Percentiles rank a stretch among this genome's conserved stretches.
phyloP scores from a whole-genome alignment of 148 eudicot species.

The Suaeda aralocaspica region DNA sequence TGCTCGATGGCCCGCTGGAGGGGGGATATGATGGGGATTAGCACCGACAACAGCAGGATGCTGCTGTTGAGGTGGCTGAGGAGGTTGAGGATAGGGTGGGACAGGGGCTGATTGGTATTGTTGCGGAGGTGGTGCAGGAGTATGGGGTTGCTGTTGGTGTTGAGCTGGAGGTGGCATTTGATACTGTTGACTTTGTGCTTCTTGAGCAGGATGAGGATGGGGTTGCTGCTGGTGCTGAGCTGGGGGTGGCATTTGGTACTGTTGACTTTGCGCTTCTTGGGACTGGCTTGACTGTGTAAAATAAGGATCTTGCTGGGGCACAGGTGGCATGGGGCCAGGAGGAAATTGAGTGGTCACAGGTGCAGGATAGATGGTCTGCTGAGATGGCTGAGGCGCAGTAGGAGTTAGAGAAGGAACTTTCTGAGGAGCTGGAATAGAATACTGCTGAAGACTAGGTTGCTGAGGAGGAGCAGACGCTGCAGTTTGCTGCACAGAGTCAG shows the following conservation, averaged over 20 bases:
- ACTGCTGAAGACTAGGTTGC: conserved; percentile 44
- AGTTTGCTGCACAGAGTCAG: conserved; percentile 37
- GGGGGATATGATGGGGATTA: conserved; percentile 37
- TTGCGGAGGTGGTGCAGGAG: conserved; percentile 30
- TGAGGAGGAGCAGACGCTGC: conserved; percentile 48
- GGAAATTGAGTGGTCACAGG: conserved; percentile 47
- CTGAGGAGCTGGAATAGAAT: conserved; percentile 33
- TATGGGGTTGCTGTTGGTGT: no score
- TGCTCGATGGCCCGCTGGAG: conserved; percentile 40
- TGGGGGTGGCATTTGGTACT: conserved; percentile 60
- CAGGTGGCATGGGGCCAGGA: conserved; percentile 39
- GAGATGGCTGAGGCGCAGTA: conserved; percentile 42
- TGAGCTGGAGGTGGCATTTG: no score
- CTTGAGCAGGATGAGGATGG: no score
- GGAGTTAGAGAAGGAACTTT: conserved; percentile 34
- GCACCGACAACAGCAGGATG: conserved; percentile 38
- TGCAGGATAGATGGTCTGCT: conserved; percentile 36
- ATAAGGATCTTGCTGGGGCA: conserved; percentile 54
- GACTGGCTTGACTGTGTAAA: conserved; percentile 42
- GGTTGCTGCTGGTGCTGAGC: conserved; percentile 27
- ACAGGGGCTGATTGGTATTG: conserved; percentile 44
- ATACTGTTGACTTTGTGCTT: no score
- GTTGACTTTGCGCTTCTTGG: conserved; percentile 46
- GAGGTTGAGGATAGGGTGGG: conserved; percentile 45
- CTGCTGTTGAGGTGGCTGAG: conserved; percentile 48